Evolutionary conservation across 2,329 filamentous ascomycete species (phyloP).

Genomic region (Fusarium longipes): DNA sequence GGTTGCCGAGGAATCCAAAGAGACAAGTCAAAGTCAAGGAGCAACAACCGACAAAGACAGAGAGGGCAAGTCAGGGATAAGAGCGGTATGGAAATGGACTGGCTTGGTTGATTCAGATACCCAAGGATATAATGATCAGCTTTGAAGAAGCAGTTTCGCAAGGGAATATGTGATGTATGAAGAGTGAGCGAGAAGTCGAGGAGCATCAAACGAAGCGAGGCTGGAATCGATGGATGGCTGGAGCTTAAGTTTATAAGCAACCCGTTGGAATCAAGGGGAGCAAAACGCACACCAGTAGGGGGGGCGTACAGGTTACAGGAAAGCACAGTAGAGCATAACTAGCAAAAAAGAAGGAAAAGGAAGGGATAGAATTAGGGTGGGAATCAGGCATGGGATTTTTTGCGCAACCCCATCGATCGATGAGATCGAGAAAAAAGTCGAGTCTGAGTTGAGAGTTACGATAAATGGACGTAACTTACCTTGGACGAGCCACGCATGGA

Average conservation of each 20-base stretch:
- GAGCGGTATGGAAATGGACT: neutral
- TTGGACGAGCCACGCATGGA: conserved; percentile 35
- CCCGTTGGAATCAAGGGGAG: conserved; percentile 22
- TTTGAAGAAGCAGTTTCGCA: conserved; percentile 7
- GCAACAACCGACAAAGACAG: conserved; percentile 13
- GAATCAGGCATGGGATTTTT: conserved; percentile 45
- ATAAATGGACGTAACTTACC: conserved; percentile 30
- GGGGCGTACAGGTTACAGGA: conserved; percentile 9
- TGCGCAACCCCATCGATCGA: conserved; percentile 53
- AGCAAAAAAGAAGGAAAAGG: conserved; percentile 26
- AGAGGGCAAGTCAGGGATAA: neutral
- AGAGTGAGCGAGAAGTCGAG: conserved; percentile 28
- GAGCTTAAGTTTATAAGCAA: conserved; percentile 43
- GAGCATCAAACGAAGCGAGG: conserved; percentile 30
- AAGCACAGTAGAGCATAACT: conserved; percentile 2
- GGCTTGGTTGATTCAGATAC: neutral
- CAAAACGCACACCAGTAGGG: conserved; percentile 22
- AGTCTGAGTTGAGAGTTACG: conserved; percentile 34
- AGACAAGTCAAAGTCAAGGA: conserved; percentile 13
- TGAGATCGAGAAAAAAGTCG: conserved; percentile 49
- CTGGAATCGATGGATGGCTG: conserved; percentile 37
- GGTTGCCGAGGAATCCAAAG: conserved; percentile 24
- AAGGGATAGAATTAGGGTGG: conserved; percentile 44
- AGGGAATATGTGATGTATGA: conserved; percentile 6
- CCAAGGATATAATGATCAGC: neutral